A percentile compares a stretch with the other conserved stretches of the same genome.
Conservation (phyloP, 371 early-diverging fungal species). For the Funneliformis caledonium region DNA sequence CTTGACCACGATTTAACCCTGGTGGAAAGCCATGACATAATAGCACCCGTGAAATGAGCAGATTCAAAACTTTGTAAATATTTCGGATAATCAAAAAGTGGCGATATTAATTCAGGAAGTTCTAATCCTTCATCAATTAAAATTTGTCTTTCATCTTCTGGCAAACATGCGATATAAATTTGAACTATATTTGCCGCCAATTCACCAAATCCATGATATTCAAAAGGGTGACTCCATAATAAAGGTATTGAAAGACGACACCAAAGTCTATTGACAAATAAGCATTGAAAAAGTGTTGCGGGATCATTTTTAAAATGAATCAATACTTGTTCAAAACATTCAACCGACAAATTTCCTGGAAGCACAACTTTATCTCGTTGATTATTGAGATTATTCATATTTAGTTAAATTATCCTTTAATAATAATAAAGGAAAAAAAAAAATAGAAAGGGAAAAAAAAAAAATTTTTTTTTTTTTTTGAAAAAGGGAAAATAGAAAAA, state of each 20-base stretch:
- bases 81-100: slow-evolving; percentile 18
- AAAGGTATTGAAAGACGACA: slow-evolving; percentile 3
- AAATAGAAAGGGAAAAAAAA: no score
- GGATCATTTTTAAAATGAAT: neutral
- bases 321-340: slow-evolving; percentile 13
- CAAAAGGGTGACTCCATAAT: slow-evolving; percentile 25
- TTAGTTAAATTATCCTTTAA: no score
- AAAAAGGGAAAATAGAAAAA: no score
- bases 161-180: slow-evolving; percentile 21
- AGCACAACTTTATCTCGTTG: no score
- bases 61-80: slow-evolving; percentile 30
- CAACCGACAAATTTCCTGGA: neutral
- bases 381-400: no score
- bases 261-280: slow-evolving; percentile 12
- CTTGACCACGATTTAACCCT: neutral
- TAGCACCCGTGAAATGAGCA: slow-evolving; percentile 8
- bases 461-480: no score
- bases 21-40: slow-evolving; percentile 15
- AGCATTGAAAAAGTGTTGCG: neutral
- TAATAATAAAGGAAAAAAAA: no score
- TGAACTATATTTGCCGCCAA: neutral
- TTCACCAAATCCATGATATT: slow-evolving; percentile 22
- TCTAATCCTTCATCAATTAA: slow-evolving; percentile 2
- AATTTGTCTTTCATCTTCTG: neutral
- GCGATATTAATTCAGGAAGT: neutral